phyloP scores from a whole-genome alignment of 345 rosid species.

The Murraya paniculata region DNA sequence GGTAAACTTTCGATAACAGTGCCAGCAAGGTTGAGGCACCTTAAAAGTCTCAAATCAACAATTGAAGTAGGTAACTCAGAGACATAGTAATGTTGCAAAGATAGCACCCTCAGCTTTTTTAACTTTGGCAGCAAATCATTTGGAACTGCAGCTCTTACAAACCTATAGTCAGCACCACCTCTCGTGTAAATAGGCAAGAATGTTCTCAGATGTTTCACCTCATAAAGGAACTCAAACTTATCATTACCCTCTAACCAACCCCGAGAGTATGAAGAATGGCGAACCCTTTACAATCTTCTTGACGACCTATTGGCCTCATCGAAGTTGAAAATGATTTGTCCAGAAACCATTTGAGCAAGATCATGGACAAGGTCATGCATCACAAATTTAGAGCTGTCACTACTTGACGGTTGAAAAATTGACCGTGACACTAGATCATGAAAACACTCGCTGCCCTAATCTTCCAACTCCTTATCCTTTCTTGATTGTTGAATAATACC shows the following conservation, averaged over 20 bases:
- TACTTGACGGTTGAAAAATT: constrained; percentile 1
- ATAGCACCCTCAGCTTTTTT: background rate
- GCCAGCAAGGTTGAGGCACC: background rate
- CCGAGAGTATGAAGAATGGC: background rate
- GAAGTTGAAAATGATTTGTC: background rate
- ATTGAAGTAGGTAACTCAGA: background rate
- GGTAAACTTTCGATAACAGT: background rate
- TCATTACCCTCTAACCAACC: background rate
- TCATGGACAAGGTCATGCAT: constrained; percentile 1
- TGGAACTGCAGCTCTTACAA: too few species aligned
- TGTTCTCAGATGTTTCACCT: background rate
- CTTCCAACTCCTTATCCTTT: background rate
- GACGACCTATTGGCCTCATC: background rate
- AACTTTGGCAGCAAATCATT: background rate
- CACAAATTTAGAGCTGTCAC: background rate
- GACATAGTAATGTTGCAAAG: background rate
- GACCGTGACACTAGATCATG: constrained; percentile 8
- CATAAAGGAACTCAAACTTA: background rate
- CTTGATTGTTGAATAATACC: background rate
- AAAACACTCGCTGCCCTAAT: constrained; percentile 4
- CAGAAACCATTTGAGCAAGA: background rate
- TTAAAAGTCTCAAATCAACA: background rate
- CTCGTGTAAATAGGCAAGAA: background rate
- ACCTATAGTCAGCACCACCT: too few species aligned
- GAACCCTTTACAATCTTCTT: background rate